These are phyloP conservation scores for Macrolepiota albuminosa DNA, from an alignment of 768 basidiomycete species.

Conservation along the genomic window DNA sequence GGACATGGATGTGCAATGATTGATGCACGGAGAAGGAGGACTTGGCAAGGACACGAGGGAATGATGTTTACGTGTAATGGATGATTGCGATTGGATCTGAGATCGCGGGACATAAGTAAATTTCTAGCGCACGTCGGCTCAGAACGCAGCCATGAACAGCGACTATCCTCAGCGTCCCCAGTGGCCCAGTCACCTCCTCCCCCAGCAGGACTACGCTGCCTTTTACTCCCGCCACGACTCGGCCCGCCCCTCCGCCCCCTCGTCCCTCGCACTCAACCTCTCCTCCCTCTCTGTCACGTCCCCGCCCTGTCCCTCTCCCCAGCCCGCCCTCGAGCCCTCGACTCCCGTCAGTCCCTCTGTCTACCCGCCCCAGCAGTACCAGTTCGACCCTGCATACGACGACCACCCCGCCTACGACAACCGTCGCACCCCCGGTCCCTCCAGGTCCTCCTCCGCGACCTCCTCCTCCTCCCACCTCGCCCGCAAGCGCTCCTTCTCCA, in stretches of 20 bases:
- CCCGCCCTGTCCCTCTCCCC: conserved; percentile 61
- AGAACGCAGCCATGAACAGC: conserved; percentile 7
- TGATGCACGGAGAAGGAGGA: neutral
- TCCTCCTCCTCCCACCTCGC: conserved; percentile 56
- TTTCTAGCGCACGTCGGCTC: neutral
- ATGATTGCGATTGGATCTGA: conserved; percentile 12
- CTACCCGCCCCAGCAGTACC: conserved; percentile 42
- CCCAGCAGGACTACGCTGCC: conserved; percentile 3
- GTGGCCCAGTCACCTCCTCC: conserved; percentile 5
- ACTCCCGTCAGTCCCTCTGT: conserved; percentile 58
- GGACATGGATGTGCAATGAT: no score
- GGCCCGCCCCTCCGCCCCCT: conserved; percentile 19
- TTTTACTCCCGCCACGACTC: neutral
- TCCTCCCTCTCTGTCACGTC: conserved; percentile 62
- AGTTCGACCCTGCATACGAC: conserved; percentile 42
- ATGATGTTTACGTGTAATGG: conserved; percentile 1
- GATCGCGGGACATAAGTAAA: conserved; percentile 17
- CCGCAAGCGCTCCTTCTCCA: conserved; percentile 63
- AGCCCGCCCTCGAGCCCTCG: conserved; percentile 59
- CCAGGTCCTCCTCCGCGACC: conserved; percentile 44
- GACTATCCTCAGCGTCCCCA: conserved; percentile 13
- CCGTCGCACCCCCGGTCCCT: conserved; percentile 24
- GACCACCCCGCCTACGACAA: conserved; percentile 20
- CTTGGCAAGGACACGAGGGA: neutral
- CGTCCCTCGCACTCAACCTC: conserved; percentile 61